Base-by-base conservation (phyloP, 2,329 filamentous ascomycete species). In the Huntiella decipiens region DNA sequence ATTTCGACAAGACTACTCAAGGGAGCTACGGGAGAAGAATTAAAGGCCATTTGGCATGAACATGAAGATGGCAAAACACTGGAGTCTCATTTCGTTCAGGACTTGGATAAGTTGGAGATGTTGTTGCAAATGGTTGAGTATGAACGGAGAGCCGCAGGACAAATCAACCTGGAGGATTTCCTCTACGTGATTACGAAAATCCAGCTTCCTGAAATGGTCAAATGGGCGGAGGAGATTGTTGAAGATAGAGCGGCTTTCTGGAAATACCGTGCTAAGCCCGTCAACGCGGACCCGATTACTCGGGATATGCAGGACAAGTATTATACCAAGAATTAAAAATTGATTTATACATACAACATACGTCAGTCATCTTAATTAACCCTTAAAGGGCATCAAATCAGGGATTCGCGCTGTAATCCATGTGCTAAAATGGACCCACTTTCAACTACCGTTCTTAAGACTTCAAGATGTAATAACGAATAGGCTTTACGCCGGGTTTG, bases 51-150 rank as follows among this genome's bases (percentile, higher is more conserved):
- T 45, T 98, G 91, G 84, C 79, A 92, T 57, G 91, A 98, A 62
- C 98, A 98, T 58, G 91, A 98, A 62, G 84, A 91, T 55, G 78
- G 77, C 13, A 57, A 79, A 63, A 96, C 91, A 5, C 64, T 79
- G 10, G 88, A 98, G 59, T 82, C 81, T 53, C 70, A 77, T 50
- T 98, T 88, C 52, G 91, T 98, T 38, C 91, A 98, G 60, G 91
- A 98, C 59, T 75, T 98, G 50, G 91, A 98, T 63, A 96, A 96
- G 75, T 77, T 98, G 61, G 91, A 98, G 65, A 67, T 98, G 53
- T 64, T 98, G 51, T 65, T 93, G 57, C 91, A 98, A 66, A 95
- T 95, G 82, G 67, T 93, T 28, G 91, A 98, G 63, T 98, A 98
- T 58, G 91, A 98, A 71, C 79, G 81, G 54, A 64, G 70, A 10